Evolutionary conservation across 495 filamentous ascomycete species (phyloP).

Genomic region (Lichenothelia convexa): DNA sequence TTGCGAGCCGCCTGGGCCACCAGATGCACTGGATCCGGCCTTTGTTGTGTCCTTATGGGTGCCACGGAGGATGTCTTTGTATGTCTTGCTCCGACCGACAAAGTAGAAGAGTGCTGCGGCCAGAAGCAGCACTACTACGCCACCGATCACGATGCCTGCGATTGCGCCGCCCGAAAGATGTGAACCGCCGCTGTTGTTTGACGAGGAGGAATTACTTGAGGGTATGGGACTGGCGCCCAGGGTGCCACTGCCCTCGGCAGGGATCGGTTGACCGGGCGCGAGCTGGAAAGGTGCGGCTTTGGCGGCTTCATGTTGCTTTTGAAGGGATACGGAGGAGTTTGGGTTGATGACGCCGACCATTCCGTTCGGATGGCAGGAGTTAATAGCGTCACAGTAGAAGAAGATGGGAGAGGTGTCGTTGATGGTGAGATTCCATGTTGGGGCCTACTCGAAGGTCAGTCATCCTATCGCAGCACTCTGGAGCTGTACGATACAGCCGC

Average conservation of each 20-base stretch:
- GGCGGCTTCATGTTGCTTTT: slow-evolving; percentile 14
- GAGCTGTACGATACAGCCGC: too few relatives aligned
- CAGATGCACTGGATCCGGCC: too few relatives aligned
- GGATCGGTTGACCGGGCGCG: slow-evolving; percentile 23
- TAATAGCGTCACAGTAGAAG: slow-evolving; percentile 39
- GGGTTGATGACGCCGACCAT: slow-evolving; percentile 32
- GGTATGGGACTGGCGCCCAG: slow-evolving; percentile 8
- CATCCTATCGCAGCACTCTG: background rate
- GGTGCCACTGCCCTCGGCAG: slow-evolving; percentile 11
- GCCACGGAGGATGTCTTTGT: slow-evolving; percentile 7
- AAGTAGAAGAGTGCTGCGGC: slow-evolving; percentile 26
- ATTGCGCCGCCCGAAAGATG: slow-evolving; percentile 25
- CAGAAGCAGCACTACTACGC: slow-evolving; percentile 16
- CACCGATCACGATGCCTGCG: slow-evolving; percentile 28
- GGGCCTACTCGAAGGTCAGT: slow-evolving; percentile 19
- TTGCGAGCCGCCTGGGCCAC: too few relatives aligned
- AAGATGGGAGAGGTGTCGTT: slow-evolving; percentile 41
- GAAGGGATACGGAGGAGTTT: slow-evolving; percentile 16
- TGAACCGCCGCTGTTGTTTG: background rate
- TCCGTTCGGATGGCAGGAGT: slow-evolving; percentile 19
- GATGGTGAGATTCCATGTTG: slow-evolving; percentile 29
- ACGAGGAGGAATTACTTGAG: slow-evolving; percentile 5
- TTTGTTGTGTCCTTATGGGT: too few relatives aligned
- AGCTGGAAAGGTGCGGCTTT: slow-evolving; percentile 19
- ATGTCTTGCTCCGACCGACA: slow-evolving; percentile 11